Percentiles rank a stretch among this genome's conserved stretches.
phyloP scores from a whole-genome alignment of 2,329 filamentous ascomycete species.

The Diaporthe sp. region DNA sequence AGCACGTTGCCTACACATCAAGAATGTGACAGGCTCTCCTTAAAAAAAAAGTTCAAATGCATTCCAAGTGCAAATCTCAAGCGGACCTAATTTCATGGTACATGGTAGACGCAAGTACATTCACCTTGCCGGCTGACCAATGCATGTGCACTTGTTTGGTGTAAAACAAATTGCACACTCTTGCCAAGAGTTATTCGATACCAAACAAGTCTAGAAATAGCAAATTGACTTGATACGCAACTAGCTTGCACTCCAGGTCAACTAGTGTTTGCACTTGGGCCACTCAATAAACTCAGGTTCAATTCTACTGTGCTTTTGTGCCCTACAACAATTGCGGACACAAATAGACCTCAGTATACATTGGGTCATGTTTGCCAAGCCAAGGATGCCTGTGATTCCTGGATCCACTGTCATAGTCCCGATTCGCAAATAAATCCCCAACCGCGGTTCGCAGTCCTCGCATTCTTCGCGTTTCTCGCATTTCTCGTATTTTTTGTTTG shows the following conservation, averaged over 20 bases:
- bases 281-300: background rate
- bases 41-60: background rate
- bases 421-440: background rate
- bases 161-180: background rate
- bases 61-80: background rate
- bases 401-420: background rate
- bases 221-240: background rate
- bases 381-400: background rate
- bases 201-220: background rate
- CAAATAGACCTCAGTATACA: background rate
- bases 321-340: background rate
- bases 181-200: background rate
- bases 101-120: background rate
- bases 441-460: background rate
- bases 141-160: background rate
- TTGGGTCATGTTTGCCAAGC: background rate
- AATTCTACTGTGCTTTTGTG: background rate
- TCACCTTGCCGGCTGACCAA: background rate
- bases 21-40: background rate
- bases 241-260: background rate
- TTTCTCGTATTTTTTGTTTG: background rate
- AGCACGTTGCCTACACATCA: background rate
- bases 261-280: background rate
- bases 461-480: background rate
- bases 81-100: background rate